Evolutionary conservation across 768 basidiomycete species (phyloP), one percentile per base, ranked within the genome.

Genomic region (Boletus barrowsii): DNA sequence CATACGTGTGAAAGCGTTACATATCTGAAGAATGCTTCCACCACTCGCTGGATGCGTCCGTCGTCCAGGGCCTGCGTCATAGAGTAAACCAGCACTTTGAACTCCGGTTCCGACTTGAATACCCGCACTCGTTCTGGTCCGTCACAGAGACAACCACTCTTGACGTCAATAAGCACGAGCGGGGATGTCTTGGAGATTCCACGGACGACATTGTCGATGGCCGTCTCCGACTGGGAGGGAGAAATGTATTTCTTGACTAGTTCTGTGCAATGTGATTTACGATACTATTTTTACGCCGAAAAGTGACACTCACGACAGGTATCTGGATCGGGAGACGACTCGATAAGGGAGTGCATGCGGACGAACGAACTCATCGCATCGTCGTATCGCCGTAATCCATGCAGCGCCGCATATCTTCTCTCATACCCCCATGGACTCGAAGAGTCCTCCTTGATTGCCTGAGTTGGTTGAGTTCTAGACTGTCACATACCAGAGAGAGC

Each of bases 1-100:
- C 24, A 1, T 49, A 52, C 47, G 15, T 59, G 58, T 2, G 58
- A 59, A 17, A 59, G 26, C 40, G 42, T 59, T 24, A 53, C 58
- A 24, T 53, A 59, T 37, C 42, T 29, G 7, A 59, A 49, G 17
- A 49, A 59, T 13, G 22, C 29, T 22, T 6, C 43, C 29, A 42
- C 47, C 9, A 53, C 55, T 4, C 13, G 13, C 20, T 26, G 24
- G 24, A 26, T 26, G 24, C 5, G 24, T 6, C 24, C 24, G 24
- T 26, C 6, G 6, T 26, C 24, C 24, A 26, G 6, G 5, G 4
- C 24, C 24, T 26, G 5, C 24, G 24, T 26, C 24, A 6, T 5
- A 29, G 56, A 58, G 5, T 56, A 50, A 11, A 58, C 10, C 3
- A 54, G 42, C 15, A 24, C 44, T 24, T 58, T 53, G 42, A 43